phyloP scores from a whole-genome alignment of 2,329 filamentous ascomycete genomes.

The Pyrenochaeta sp. region DNA sequence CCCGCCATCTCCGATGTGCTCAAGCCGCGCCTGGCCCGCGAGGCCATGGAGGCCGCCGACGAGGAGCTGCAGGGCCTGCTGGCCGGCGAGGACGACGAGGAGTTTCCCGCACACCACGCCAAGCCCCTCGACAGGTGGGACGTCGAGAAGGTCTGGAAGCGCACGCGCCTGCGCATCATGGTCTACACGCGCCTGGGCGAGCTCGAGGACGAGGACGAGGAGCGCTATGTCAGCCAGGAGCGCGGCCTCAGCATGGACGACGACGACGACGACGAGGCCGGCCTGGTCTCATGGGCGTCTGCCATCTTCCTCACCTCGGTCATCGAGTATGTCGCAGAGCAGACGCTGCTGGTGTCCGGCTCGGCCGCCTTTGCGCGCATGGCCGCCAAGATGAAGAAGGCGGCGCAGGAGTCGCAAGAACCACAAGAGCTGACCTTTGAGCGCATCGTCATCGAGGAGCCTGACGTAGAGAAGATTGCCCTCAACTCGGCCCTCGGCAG shows the following conservation, averaged over 20 bases:
- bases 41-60: conserved; percentile 83
- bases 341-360: conserved; percentile 85
- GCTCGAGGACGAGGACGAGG: conserved; percentile 97
- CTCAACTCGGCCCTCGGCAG: conserved; percentile 87
- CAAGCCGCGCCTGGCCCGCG: conserved; percentile 86
- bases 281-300: conserved; percentile 81
- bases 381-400: conserved; percentile 52
- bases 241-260: conserved; percentile 65
- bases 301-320: conserved; percentile 97
- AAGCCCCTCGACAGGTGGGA: conserved; percentile 73
- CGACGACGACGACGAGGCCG: conserved; percentile 47
- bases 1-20: conserved; percentile 87
- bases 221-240: conserved; percentile 84
- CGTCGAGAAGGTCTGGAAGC: conserved; percentile 92
- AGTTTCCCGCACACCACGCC: conserved; percentile 36
- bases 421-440: conserved; percentile 68
- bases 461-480: conserved; percentile 92
- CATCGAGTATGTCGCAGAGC: conserved; percentile 91
- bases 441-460: conserved; percentile 83
- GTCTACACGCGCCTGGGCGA: conserved; percentile 96
- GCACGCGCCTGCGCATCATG: conserved; percentile 93
- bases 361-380: conserved; percentile 79
- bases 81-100: conserved; percentile 72
- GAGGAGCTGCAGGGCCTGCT: conserved; percentile 89
- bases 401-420: conserved; percentile 31